Evolutionary conservation across 805 yeast species (phyloP).

Genomic region (Ogataea trehalophila): DNA sequence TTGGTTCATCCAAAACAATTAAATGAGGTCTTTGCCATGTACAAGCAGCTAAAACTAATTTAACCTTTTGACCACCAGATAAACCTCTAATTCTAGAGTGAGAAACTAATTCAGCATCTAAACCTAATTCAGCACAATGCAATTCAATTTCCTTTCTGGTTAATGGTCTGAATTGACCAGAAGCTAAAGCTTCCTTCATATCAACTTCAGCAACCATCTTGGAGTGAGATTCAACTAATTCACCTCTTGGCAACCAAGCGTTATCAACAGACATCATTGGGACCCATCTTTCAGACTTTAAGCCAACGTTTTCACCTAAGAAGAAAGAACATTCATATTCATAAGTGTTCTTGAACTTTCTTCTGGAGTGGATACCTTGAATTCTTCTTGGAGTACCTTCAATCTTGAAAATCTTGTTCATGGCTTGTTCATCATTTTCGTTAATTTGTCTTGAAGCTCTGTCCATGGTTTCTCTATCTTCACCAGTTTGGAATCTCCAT

Average conservation of each 20-base stretch:
- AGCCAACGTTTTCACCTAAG: constrained; percentile 98
- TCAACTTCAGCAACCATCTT: constrained; percentile 99
- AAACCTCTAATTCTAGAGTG: constrained; percentile 99
- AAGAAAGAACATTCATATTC: constrained; percentile 98
- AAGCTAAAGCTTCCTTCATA: constrained; percentile 99
- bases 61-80: constrained; percentile 99
- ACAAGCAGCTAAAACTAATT: constrained; percentile 99
- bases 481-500: constrained; percentile 99
- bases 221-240: constrained; percentile 92
- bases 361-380: constrained; percentile 88
- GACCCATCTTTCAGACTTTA: constrained; percentile 99
- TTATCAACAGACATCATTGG: constrained; percentile 99
- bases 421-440: constrained; percentile 94
- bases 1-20: constrained; percentile 99
- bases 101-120: constrained; percentile 97
- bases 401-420: constrained; percentile 99
- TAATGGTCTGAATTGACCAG: constrained; percentile 99
- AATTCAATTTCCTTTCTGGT: constrained; percentile 99
- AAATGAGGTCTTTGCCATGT: constrained; percentile 99
- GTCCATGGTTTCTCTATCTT: constrained; percentile 99
- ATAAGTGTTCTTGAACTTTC: constrained; percentile 99
- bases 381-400: constrained; percentile 99
- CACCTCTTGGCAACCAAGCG: constrained; percentile 99
- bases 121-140: constrained; percentile 98
- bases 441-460: constrained; percentile 98